Evolutionary conservation across 2,329 filamentous ascomycete species (phyloP).

Genomic region (Fusarium euwallaceae): DNA sequence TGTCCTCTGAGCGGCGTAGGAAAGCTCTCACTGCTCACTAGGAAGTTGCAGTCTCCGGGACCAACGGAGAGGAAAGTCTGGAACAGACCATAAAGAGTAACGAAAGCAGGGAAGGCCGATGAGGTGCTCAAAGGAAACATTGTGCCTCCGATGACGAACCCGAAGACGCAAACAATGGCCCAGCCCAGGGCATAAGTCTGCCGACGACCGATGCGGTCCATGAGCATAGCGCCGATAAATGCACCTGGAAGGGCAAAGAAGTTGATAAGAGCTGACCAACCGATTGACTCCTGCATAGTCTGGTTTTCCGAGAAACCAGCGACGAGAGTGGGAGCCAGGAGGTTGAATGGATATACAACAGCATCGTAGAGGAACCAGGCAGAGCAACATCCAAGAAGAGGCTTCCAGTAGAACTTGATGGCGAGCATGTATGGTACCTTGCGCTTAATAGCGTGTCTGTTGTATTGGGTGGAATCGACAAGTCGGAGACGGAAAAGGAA

Average conservation of each 20-base stretch:
- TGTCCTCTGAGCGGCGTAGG: slow-evolving; percentile 65
- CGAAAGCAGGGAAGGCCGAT: slow-evolving; percentile 57
- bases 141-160: slow-evolving; percentile 63
- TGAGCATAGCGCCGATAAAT: slow-evolving; percentile 62
- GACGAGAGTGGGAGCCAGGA: slow-evolving; percentile 53
- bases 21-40: slow-evolving; percentile 65
- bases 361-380: slow-evolving; percentile 69
- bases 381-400: slow-evolving; percentile 64
- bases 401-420: slow-evolving; percentile 67
- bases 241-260: slow-evolving; percentile 62
- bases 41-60: slow-evolving; percentile 56
- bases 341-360: slow-evolving; percentile 60
- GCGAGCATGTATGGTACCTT: slow-evolving; percentile 64
- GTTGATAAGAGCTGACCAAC: slow-evolving; percentile 52
- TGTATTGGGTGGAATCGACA: slow-evolving; percentile 65
- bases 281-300: slow-evolving; percentile 40
- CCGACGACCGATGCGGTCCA: slow-evolving; percentile 62
- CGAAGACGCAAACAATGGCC: slow-evolving; percentile 63
- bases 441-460: slow-evolving; percentile 65
- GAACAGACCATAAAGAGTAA: background rate
- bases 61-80: background rate
- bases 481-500: slow-evolving; percentile 69
- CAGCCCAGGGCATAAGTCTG: slow-evolving; percentile 65
- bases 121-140: slow-evolving; percentile 56
- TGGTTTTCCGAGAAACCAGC: slow-evolving; percentile 31